These are phyloP conservation scores for Nitzschia sp. DNA, from an alignment of 108 stramenopile species.

Conservation along the genomic window DNA sequence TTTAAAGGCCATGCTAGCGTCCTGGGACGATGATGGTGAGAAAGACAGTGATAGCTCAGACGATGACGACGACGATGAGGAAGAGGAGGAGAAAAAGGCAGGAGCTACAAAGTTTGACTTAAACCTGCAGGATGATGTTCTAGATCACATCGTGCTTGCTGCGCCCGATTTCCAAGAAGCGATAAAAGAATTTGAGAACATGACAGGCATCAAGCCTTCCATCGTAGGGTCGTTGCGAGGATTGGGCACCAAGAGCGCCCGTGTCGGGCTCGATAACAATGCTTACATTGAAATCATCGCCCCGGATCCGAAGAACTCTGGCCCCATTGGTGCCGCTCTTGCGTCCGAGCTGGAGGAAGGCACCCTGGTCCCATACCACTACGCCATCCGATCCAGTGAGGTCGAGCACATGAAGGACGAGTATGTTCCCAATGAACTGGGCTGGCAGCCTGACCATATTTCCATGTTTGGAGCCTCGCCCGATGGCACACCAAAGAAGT, in stretches of 20 bases:
- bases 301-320: conserved; percentile 55
- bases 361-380: conserved; percentile 50
- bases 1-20: no score
- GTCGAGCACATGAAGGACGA: conserved; percentile 53
- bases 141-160: conserved; percentile 61
- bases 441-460: conserved; percentile 59
- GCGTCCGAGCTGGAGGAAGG: conserved; percentile 43
- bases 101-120: conserved; percentile 42
- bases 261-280: conserved; percentile 45
- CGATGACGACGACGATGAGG: conserved; percentile 40
- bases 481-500: conserved; percentile 54
- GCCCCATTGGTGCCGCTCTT: conserved; percentile 49
- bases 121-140: conserved; percentile 51
- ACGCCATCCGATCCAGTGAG: conserved; percentile 46
- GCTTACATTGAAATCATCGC: conserved; percentile 57
- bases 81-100: conserved; percentile 34
- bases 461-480: conserved; percentile 54
- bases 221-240: conserved; percentile 55
- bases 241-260: conserved; percentile 55
- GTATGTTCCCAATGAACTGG: conserved; percentile 42
- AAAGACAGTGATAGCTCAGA: conserved; percentile 27
- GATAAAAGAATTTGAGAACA: conserved; percentile 51
- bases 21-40: conserved; percentile 21
- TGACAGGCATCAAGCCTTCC: conserved; percentile 49
- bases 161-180: conserved; percentile 53